Base-by-base conservation (phyloP, 164 flowering plant genomes). In the Paratinospora sagittata region DNA sequence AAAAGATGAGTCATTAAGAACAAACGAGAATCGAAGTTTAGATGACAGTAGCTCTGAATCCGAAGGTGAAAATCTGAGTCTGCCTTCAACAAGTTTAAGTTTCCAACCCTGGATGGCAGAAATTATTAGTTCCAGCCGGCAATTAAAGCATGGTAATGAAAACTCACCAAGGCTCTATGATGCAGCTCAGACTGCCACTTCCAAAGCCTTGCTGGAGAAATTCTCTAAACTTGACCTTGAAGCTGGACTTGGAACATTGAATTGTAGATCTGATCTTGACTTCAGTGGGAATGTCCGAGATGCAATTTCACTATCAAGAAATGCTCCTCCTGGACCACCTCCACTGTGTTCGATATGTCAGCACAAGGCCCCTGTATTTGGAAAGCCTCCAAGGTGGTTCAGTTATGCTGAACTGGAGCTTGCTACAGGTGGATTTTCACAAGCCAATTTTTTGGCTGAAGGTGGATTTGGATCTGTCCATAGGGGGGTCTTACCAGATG, bases 401-500 rank as follows among this genome's bases (percentile, higher is more conserved):
- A 82, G 85, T 47, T 94, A 85, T 78, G 83, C 82, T 62, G 97
- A 94, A 73, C 79, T 94, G 43, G 92, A 88, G 73, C 80, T 73
- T 65, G 97, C 97, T 23, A 94, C 98, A 1, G 80, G 81, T 76
- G 90, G 94, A 58, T 94, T 94, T 83, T 86, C 97, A 8, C 77
- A 78, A 58, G 81, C 72, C 71, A 92, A 90, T 82, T 94, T 94
- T 79, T 80, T 94, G 81, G 97, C 98, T 14, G 97, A 92, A 86
- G 98, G 98, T 77, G 98, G 98, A 30, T 95, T 84, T 86, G 98
- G 98, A 34, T 89, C 92, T 55, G 98, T 95, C 47, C 87, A 95
- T 67, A 82, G 91, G 65, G 98, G 97, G 41, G 81, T 85, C 41
- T 79, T 95, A 74, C 81, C 82, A 65, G 89, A 89, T 83, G 97